Conservation (phyloP, 768 basidiomycete genomes). For the Lentinus brumalis region DNA sequence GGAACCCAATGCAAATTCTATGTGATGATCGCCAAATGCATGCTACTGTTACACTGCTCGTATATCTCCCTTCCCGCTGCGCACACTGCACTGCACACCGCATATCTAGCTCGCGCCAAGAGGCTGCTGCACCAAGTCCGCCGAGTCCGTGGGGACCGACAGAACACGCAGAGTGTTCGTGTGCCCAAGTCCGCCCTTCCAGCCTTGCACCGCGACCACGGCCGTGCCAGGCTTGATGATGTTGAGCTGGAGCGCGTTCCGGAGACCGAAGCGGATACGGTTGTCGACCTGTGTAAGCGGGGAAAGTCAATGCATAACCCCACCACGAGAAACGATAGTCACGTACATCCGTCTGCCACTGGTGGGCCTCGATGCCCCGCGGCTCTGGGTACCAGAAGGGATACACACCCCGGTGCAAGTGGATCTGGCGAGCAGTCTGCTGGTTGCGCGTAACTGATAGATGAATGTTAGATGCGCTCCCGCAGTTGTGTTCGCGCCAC, state of each 20-base stretch:
- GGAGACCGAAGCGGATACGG: constrained; percentile 86
- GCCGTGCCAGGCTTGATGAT: constrained; percentile 88
- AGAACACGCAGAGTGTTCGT: constrained; percentile 89
- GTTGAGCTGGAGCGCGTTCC: constrained; percentile 78
- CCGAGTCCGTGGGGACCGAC: constrained; percentile 78
- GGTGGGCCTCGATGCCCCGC: constrained; percentile 81
- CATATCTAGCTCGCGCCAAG: constrained; percentile 36
- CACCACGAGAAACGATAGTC: not conserved
- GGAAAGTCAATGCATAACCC: not conserved
- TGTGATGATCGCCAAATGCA: constrained; percentile 3
- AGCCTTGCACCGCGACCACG: constrained; percentile 96
- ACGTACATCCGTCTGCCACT: constrained; percentile 97
- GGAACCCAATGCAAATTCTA: not conserved
- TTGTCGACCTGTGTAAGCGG: constrained; percentile 67
- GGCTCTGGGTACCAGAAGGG: constrained; percentile 97
- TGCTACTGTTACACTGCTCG: constrained; percentile 20
- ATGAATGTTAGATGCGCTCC: not conserved
- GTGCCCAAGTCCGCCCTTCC: constrained; percentile 97
- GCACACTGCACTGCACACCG: not conserved
- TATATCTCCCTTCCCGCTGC: constrained; percentile 10
- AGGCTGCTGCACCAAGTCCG: constrained; percentile 76
- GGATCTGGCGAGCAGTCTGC: constrained; percentile 94
- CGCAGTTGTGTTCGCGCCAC: constrained; percentile 26
- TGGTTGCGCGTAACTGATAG: constrained; percentile 87
- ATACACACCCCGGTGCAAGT: constrained; percentile 95